phyloP scores from a whole-genome alignment of 2,329 filamentous ascomycete genomes.

The Monilinia fructicola region DNA sequence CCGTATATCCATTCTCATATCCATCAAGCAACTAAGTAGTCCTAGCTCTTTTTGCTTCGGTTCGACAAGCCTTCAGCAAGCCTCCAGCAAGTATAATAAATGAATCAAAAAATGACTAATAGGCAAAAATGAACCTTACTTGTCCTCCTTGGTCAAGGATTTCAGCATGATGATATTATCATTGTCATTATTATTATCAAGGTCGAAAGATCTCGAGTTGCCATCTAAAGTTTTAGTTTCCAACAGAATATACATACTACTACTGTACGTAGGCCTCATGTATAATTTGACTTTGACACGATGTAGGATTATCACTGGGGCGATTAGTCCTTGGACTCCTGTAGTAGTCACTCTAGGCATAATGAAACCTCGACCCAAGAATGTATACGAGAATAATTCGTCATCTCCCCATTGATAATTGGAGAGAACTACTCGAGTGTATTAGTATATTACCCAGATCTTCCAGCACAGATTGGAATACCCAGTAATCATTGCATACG shows the following conservation, averaged over 20 bases:
- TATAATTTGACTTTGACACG: slow-evolving; percentile 1
- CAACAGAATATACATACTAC: slow-evolving; percentile 2
- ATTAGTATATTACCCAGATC: background rate
- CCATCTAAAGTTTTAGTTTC: slow-evolving; percentile 2
- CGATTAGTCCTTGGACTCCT: background rate
- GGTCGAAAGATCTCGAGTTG: background rate
- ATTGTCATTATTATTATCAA: background rate
- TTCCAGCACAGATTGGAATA: background rate
- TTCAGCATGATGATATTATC: slow-evolving; percentile 11
- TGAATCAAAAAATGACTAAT: background rate
- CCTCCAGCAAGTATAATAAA: background rate
- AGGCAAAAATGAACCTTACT: slow-evolving; percentile 2
- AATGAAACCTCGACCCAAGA: background rate
- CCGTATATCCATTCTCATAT: background rate
- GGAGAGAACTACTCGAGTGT: background rate
- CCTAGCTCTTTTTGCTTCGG: background rate
- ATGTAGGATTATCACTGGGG: slow-evolving; percentile 4
- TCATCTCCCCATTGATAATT: background rate
- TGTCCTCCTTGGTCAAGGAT: slow-evolving; percentile 18
- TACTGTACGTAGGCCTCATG: background rate
- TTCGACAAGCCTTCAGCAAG: background rate
- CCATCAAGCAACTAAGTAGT: background rate
- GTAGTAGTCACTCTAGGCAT: background rate
- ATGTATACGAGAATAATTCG: slow-evolving; percentile 13
- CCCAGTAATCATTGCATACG: background rate